A percentile compares a stretch with the other conserved stretches of the same genome.
Conservation (phyloP, 768 basidiomycete genomes). For the Pisolithus tinctorius region DNA sequence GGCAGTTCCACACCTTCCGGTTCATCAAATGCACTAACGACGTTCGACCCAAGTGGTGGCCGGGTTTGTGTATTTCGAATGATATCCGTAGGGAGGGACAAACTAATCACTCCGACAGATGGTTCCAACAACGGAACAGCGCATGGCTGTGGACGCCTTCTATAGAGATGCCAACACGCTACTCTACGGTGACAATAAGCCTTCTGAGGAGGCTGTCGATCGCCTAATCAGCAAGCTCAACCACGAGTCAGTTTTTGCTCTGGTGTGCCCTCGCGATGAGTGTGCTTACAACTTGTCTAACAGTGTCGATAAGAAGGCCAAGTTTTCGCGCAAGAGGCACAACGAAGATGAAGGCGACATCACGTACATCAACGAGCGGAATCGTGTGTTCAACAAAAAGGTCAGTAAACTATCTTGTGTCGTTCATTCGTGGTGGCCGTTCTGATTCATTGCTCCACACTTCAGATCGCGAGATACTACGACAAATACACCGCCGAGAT, state of each 20-base stretch:
- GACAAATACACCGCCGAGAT: constrained; percentile 97
- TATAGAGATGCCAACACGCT: constrained; percentile 93
- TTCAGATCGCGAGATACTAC: constrained; percentile 52
- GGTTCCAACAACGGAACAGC: constrained; percentile 52
- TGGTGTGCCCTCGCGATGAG: not conserved
- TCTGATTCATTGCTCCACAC: no score
- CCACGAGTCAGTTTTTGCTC: constrained; percentile 61
- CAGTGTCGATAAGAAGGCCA: constrained; percentile 85
- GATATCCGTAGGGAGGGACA: constrained; percentile 1
- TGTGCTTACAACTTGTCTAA: not conserved
- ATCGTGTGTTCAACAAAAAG: constrained; percentile 74
- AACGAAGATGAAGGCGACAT: constrained; percentile 96
- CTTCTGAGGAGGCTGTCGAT: constrained; percentile 93
- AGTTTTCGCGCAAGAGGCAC: constrained; percentile 80
- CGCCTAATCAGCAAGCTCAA: constrained; percentile 88
- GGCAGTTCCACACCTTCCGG: constrained; percentile 25
- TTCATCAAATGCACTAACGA: constrained; percentile 35
- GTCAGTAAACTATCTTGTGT: no score
- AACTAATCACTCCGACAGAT: constrained; percentile 29
- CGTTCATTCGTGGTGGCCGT: no score
- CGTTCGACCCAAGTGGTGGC: constrained; percentile 45
- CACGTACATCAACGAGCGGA: constrained; percentile 98
- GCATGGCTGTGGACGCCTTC: constrained; percentile 67
- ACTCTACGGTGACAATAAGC: constrained; percentile 92
- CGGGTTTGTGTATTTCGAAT: constrained; percentile 27